Conservation (phyloP, 805 yeast species). For the Monosporozyma aquatica region DNA sequence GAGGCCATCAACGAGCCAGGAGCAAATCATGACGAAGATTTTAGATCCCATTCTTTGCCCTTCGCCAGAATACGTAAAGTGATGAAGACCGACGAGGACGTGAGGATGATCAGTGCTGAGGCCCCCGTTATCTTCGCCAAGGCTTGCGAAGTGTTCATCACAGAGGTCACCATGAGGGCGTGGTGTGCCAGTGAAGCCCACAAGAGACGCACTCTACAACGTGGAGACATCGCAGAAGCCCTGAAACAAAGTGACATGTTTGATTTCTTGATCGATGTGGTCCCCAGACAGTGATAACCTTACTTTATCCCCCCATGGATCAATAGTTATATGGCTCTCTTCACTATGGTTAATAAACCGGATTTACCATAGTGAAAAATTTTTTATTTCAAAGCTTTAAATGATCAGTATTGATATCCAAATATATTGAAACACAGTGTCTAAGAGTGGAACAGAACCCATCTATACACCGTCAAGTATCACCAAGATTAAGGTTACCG, state of each 20-base stretch:
- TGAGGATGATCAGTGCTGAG: conserved; percentile 95
- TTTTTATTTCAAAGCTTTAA: too few species aligned
- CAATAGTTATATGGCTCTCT: too few species aligned
- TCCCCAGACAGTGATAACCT: conserved; percentile 56
- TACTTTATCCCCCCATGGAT: too few species aligned
- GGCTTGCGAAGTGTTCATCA: conserved; percentile 94
- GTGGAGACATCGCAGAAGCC: conserved; percentile 92
- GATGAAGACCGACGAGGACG: conserved; percentile 97
- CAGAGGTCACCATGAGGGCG: conserved; percentile 96
- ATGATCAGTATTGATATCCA: too few species aligned
- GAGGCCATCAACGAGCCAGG: conserved; percentile 46
- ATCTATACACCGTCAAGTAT: neutral
- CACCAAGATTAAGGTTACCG: neutral
- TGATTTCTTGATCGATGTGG: conserved; percentile 92
- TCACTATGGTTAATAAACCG: too few species aligned
- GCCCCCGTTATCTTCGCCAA: conserved; percentile 96
- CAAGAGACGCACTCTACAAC: conserved; percentile 88
- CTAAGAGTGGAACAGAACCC: too few species aligned
- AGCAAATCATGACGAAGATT: conserved; percentile 61
- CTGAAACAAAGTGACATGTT: conserved; percentile 93
- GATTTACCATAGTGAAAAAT: too few species aligned
- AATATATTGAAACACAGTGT: too few species aligned
- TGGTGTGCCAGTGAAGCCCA: conserved; percentile 98
- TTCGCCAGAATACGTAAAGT: conserved; percentile 93
- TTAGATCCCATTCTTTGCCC: conserved; percentile 90